A percentile compares a stretch with the other conserved stretches of the same genome.
Conservation (phyloP, 1,139 yeast genomes). For the Maudiozyma humilis region DNA sequence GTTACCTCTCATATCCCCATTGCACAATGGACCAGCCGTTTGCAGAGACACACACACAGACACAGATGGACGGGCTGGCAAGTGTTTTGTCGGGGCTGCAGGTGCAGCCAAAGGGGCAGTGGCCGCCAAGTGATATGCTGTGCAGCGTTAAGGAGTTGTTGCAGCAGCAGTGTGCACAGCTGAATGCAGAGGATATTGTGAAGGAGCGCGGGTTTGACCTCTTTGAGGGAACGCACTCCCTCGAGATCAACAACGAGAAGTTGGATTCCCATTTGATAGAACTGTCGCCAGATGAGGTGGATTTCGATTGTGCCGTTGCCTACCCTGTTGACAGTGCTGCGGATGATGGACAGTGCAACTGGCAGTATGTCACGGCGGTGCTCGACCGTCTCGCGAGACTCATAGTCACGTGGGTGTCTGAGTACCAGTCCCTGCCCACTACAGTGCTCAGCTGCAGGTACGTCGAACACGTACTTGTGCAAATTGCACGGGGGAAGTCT, state of each 20-base stretch:
- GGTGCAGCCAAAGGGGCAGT: neutral
- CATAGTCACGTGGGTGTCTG: slow-evolving; percentile 53
- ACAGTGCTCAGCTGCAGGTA: slow-evolving; percentile 60
- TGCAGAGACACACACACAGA: neutral
- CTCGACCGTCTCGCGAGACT: slow-evolving; percentile 40
- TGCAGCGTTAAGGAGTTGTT: slow-evolving; percentile 42
- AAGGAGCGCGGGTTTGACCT: slow-evolving; percentile 49
- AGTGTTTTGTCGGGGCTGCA: neutral
- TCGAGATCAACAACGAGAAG: slow-evolving; percentile 54
- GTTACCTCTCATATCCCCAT: too few relatives aligned
- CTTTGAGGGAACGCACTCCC: slow-evolving; percentile 67
- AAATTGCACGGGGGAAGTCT: slow-evolving; percentile 27
- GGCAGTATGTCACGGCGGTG: slow-evolving; percentile 39
- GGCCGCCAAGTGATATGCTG: slow-evolving; percentile 15
- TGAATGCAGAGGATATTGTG: slow-evolving; percentile 40
- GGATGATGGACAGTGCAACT: slow-evolving; percentile 8
- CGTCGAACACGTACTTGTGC: slow-evolving; percentile 46
- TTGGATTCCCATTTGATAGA: slow-evolving; percentile 55
- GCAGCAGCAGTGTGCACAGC: slow-evolving; percentile 30
- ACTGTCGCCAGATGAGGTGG: slow-evolving; percentile 35
- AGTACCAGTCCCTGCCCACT: slow-evolving; percentile 48
- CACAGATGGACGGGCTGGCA: neutral
- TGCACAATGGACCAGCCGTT: neutral
- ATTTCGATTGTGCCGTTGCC: slow-evolving; percentile 23
- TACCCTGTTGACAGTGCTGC: slow-evolving; percentile 11